Percentiles rank a stretch among this genome's conserved stretches.
phyloP scores from a whole-genome alignment of 192 early-diverging fungal species.

The Anaeromyces robustus region DNA sequence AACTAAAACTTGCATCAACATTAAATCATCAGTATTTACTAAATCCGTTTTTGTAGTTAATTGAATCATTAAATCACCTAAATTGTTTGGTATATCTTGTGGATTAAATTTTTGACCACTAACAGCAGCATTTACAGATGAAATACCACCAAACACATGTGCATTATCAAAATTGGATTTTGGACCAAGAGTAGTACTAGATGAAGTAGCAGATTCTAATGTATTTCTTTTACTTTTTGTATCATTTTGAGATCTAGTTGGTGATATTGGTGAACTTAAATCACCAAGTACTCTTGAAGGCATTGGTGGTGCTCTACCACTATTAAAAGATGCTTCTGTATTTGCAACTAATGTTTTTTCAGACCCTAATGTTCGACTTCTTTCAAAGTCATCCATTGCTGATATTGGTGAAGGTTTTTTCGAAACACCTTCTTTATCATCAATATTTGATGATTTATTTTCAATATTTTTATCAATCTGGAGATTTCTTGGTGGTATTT shows the following conservation, averaged over 20 bases:
- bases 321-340: background rate
- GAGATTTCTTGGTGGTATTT: background rate
- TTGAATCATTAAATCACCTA: background rate
- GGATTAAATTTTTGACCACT: background rate
- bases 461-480: background rate
- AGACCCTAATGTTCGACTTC: background rate
- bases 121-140: background rate
- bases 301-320: background rate
- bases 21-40: background rate
- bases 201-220: background rate
- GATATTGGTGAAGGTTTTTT: background rate
- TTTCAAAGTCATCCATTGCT: background rate
- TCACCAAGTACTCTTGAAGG: background rate
- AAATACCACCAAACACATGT: background rate
- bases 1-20: constrained; percentile 12
- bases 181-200: background rate
- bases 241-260: background rate
- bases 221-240: background rate
- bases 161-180: background rate
- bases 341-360: background rate
- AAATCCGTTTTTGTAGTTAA: background rate
- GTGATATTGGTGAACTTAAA: background rate
- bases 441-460: background rate
- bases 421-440: background rate
- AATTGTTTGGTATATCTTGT: background rate